These are phyloP conservation scores for Aspergillus clavatus DNA, from an alignment of 2,329 filamentous ascomycete species.

Conservation along the genomic window DNA sequence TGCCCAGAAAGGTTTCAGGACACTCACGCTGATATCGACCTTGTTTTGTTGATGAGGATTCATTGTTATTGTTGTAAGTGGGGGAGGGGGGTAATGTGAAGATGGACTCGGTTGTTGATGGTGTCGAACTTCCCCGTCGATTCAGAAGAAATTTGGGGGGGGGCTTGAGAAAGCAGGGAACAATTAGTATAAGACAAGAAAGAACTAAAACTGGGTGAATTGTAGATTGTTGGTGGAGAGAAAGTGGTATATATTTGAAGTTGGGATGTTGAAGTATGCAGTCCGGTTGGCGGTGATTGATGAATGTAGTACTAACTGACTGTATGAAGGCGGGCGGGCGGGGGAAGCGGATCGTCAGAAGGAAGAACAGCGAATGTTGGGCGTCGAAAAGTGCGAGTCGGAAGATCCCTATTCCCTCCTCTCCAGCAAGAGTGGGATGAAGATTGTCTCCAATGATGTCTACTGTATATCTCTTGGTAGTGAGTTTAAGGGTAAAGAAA, in stretches of 20 bases:
- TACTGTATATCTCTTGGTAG: no score
- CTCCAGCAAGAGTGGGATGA: no score
- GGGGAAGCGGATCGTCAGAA: neutral
- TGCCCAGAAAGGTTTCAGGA: neutral
- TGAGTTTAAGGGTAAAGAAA: no score
- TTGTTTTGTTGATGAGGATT: slow-evolving; percentile 99
- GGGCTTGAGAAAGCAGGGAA: no score
- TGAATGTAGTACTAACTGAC: neutral
- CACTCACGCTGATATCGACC: slow-evolving; percentile 85
- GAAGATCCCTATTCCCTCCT: neutral
- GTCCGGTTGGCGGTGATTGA: no score
- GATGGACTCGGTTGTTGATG: slow-evolving; percentile 3
- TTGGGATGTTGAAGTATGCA: no score
- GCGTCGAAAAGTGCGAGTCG: neutral
- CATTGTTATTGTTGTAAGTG: slow-evolving; percentile 52
- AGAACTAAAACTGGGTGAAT: no score
- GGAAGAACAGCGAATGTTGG: neutral
- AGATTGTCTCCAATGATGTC: no score
- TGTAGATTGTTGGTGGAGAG: no score
- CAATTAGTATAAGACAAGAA: no score
- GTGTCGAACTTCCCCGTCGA: neutral
- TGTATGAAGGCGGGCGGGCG: neutral
- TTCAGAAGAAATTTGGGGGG: no score
- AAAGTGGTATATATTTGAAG: no score
- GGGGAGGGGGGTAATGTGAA: neutral